Evolutionary conservation across 2,329 filamentous ascomycete genomes (phyloP).

Genomic region (Paracoccidioides lutzii): DNA sequence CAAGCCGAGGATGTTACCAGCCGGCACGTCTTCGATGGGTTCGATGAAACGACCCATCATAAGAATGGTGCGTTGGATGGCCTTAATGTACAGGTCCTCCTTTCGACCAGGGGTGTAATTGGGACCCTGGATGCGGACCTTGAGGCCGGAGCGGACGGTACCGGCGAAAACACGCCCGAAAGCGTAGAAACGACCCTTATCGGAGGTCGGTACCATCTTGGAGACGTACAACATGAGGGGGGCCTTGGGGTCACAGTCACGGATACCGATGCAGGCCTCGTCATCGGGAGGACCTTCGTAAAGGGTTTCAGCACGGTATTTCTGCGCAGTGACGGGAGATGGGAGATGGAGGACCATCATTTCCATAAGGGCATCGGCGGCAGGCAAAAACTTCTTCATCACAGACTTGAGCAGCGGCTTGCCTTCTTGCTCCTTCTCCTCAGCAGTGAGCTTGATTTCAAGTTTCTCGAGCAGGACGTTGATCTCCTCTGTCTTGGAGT

Average conservation of each 20-base stretch:
- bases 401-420: slow-evolving; percentile 96
- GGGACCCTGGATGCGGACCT: slow-evolving; percentile 99
- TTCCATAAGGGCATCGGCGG: slow-evolving; percentile 94
- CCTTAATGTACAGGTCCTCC: slow-evolving; percentile 98
- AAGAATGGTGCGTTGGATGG: slow-evolving; percentile 97
- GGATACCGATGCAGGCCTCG: slow-evolving; percentile 87
- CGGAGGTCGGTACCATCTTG: slow-evolving; percentile 99
- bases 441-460: slow-evolving; percentile 72
- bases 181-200: slow-evolving; percentile 99
- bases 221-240: slow-evolving; percentile 99
- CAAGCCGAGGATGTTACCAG: slow-evolving; percentile 98
- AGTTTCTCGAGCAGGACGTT: slow-evolving; percentile 78
- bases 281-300: slow-evolving; percentile 97
- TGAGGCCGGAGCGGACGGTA: slow-evolving; percentile 93
- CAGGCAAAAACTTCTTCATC: slow-evolving; percentile 98
- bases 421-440: slow-evolving; percentile 89
- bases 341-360: slow-evolving; percentile 99
- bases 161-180: slow-evolving; percentile 99
- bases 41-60: slow-evolving; percentile 99
- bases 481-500: slow-evolving; percentile 96
- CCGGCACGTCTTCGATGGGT: slow-evolving; percentile 96
- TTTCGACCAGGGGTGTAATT: slow-evolving; percentile 98
- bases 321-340: slow-evolving; percentile 89
- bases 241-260: slow-evolving; percentile 94
- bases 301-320: slow-evolving; percentile 94